phyloP scores from a whole-genome alignment of 345 rosid species.

The Heritiera littoralis region DNA sequence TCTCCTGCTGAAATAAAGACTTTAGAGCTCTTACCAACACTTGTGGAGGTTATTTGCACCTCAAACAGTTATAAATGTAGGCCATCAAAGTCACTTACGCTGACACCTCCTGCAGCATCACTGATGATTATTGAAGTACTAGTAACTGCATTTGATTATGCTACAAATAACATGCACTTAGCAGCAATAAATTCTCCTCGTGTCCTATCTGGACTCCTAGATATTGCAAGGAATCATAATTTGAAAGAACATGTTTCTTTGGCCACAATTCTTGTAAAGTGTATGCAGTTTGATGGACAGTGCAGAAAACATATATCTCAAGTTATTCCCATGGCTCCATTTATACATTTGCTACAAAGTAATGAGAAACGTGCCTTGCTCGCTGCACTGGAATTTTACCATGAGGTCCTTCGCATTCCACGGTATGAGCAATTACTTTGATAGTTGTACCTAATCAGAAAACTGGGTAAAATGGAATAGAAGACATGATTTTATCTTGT shows the following conservation, averaged over 20 bases:
- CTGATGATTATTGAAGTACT: constrained; percentile 85
- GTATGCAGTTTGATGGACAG: constrained; percentile 86
- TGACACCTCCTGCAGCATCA: constrained; percentile 85
- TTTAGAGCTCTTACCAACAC: constrained; percentile 76
- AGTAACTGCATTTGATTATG: constrained; percentile 76
- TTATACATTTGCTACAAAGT: constrained; percentile 57
- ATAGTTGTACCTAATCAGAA: not conserved
- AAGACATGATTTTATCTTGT: not conserved
- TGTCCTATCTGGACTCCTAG: constrained; percentile 61
- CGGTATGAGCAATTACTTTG: constrained; percentile 43
- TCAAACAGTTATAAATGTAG: constrained; percentile 38
- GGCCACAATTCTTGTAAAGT: constrained; percentile 71
- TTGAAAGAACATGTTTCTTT: constrained; percentile 58
- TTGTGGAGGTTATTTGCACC: constrained; percentile 68
- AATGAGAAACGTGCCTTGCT: constrained; percentile 48
- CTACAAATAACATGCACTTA: constrained; percentile 67
- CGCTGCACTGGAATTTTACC: constrained; percentile 69
- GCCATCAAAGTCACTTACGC: constrained; percentile 38
- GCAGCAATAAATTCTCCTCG: constrained; percentile 72
- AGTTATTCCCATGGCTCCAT: constrained; percentile 59
- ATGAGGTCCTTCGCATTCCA: constrained; percentile 74
- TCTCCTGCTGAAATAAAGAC: constrained; percentile 80
- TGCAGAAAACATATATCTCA: constrained; percentile 63
- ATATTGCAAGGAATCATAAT: constrained; percentile 53
- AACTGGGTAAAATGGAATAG: not conserved